Percentiles rank a stretch among this genome's conserved stretches.
phyloP scores from a whole-genome alignment of 768 basidiomycete genomes.

The Clavulina sp. region DNA sequence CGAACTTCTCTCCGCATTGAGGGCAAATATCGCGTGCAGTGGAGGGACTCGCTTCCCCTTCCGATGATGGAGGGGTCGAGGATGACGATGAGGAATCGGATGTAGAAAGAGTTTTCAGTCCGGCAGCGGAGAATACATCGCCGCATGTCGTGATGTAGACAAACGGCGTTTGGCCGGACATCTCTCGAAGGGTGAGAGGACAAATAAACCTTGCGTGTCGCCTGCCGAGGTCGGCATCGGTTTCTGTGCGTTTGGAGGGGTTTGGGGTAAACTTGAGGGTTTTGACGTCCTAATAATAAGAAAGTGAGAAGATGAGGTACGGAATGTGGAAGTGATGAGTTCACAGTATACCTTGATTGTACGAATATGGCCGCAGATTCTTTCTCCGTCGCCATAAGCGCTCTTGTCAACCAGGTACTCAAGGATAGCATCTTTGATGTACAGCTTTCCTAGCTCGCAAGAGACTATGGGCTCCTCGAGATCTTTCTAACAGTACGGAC shows the following conservation, averaged over 20 bases:
- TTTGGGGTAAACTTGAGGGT: conserved; percentile 68
- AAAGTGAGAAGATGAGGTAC: not conserved
- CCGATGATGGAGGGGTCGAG: conserved; percentile 17
- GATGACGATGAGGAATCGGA: conserved; percentile 16
- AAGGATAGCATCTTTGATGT: conserved; percentile 89
- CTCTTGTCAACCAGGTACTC: conserved; percentile 74
- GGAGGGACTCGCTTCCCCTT: conserved; percentile 12
- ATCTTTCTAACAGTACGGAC: conserved; percentile 27
- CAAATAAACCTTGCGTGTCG: conserved; percentile 66
- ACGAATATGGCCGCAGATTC: conserved; percentile 83
- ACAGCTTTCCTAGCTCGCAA: conserved; percentile 82
- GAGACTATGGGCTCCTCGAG: conserved; percentile 81
- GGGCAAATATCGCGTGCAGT: conserved; percentile 45
- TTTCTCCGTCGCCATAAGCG: conserved; percentile 77
- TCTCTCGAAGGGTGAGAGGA: conserved; percentile 82
- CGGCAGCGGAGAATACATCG: conserved; percentile 78
- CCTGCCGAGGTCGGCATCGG: conserved; percentile 18
- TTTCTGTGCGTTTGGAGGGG: conserved; percentile 25
- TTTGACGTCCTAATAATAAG: conserved; percentile 53
- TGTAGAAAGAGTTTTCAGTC: conserved; percentile 46
- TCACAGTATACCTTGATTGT: conserved; percentile 52
- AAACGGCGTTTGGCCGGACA: conserved; percentile 82
- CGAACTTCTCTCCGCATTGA: conserved; percentile 58
- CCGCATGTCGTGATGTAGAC: conserved; percentile 75
- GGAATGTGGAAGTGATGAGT: conserved; percentile 2